Evolutionary conservation across 306 rosid genomes (phyloP).

Genomic region (Dalbergia oliveri): DNA sequence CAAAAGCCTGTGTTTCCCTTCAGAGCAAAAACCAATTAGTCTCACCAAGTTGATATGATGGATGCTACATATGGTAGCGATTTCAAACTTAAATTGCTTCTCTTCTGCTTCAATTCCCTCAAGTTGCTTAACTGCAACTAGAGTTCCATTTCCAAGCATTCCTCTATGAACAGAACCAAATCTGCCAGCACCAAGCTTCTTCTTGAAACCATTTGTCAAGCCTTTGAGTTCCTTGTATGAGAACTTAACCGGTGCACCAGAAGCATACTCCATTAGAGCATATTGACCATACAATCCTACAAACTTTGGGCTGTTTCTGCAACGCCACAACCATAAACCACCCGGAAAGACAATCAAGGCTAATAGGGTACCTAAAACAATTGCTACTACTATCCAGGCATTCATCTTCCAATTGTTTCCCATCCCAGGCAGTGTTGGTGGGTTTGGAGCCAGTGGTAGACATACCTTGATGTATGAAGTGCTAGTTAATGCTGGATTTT

Average conservation of each 20-base stretch:
- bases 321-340: slow-evolving; percentile 72
- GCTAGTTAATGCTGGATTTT: slow-evolving; percentile 56
- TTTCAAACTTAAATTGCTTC: slow-evolving; percentile 68
- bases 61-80: slow-evolving; percentile 68
- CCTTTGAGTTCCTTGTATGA: slow-evolving; percentile 64
- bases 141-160: slow-evolving; percentile 57
- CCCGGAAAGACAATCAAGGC: slow-evolving; percentile 57
- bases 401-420: slow-evolving; percentile 43
- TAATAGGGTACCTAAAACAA: slow-evolving; percentile 51
- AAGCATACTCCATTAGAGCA: slow-evolving; percentile 78
- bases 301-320: slow-evolving; percentile 51
- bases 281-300: slow-evolving; percentile 61
- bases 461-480: slow-evolving; percentile 66
- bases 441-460: slow-evolving; percentile 52
- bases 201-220: slow-evolving; percentile 67
- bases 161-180: slow-evolving; percentile 71
- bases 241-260: slow-evolving; percentile 75
- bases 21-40: slow-evolving; percentile 73
- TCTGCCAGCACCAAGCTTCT: slow-evolving; percentile 71
- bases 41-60: slow-evolving; percentile 75
- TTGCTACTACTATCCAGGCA: slow-evolving; percentile 56
- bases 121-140: slow-evolving; percentile 70
- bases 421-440: slow-evolving; percentile 33
- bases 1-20: slow-evolving; percentile 67
- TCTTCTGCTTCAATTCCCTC: slow-evolving; percentile 72